A percentile compares a stretch with the other conserved stretches of the same genome.
Evolutionary conservation across 2,329 filamentous ascomycete genomes (phyloP).

Genomic region (Scopulariopsis brevicaulis): DNA sequence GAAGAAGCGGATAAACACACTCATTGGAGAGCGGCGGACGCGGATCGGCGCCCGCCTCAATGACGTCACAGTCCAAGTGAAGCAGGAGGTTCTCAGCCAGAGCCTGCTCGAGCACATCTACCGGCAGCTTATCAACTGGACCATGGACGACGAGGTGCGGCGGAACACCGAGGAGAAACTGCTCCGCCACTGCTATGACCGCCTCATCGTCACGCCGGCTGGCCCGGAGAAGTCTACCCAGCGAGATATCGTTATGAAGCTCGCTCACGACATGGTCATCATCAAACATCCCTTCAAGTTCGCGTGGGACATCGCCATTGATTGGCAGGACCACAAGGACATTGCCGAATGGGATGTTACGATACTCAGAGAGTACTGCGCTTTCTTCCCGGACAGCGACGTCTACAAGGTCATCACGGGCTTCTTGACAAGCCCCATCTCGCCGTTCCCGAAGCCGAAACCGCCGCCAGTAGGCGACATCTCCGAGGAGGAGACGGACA

Average conservation of each 20-base stretch:
- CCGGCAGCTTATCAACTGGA: conserved; percentile 80
- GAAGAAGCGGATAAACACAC: conserved; percentile 76
- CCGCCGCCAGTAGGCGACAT: conserved; percentile 13
- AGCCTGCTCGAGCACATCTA: conserved; percentile 77
- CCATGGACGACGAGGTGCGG: conserved; percentile 71
- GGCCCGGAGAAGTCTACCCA: conserved; percentile 58
- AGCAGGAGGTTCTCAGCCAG: conserved; percentile 65
- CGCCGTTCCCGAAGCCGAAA: conserved; percentile 54
- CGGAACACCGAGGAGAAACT: conserved; percentile 86
- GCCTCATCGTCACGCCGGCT: conserved; percentile 54
- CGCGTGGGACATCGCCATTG: conserved; percentile 83
- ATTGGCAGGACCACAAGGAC: conserved; percentile 74
- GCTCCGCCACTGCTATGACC: conserved; percentile 68
- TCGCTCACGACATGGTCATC: conserved; percentile 88
- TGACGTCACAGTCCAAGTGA: conserved; percentile 79
- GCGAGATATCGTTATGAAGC: conserved; percentile 58
- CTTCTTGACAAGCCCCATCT: conserved; percentile 73
- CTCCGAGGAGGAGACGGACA: conserved; percentile 33
- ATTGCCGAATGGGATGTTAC: conserved; percentile 67
- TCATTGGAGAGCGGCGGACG: conserved; percentile 82
- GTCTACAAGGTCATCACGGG: conserved; percentile 72
- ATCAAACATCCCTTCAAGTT: conserved; percentile 84
- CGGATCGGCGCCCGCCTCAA: conserved; percentile 73
- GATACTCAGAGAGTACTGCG: conserved; percentile 69
- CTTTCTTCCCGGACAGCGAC: conserved; percentile 75